phyloP scores from a whole-genome alignment of 768 basidiomycete species.

The Leccinum broughii region DNA sequence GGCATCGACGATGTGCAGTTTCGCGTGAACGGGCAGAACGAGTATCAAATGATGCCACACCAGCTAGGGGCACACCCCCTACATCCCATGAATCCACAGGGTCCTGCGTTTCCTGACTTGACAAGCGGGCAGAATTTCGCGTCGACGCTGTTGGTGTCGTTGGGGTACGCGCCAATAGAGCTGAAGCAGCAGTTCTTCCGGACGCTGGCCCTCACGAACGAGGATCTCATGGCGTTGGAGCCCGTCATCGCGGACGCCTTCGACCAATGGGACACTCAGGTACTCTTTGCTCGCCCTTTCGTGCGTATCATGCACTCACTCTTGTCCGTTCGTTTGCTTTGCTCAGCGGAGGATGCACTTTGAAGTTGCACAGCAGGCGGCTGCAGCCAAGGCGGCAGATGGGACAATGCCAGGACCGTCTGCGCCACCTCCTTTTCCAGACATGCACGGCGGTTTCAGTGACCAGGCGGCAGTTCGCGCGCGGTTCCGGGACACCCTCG shows the following conservation, averaged over 20 bases:
- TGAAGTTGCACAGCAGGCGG: conserved; percentile 34
- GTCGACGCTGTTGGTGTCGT: conserved; percentile 71
- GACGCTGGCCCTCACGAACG: conserved; percentile 71
- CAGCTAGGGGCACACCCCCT: conserved; percentile 29
- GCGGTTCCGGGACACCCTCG: conserved; percentile 62
- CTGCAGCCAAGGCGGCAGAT: conserved; percentile 31
- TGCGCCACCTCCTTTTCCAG: conserved; percentile 29
- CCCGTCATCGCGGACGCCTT: conserved; percentile 82
- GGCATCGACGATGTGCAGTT: conserved; percentile 69
- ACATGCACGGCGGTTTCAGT: conserved; percentile 31
- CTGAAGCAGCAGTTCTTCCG: conserved; percentile 76
- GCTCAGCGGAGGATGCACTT: conserved; percentile 51
- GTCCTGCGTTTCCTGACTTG: conserved; percentile 63
- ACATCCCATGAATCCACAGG: conserved; percentile 42
- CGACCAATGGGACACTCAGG: conserved; percentile 85
- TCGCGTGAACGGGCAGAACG: conserved; percentile 48
- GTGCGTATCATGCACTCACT: conserved; percentile 1
- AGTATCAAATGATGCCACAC: conserved; percentile 40
- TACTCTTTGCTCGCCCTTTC: conserved; percentile 26
- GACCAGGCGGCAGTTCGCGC: conserved; percentile 51
- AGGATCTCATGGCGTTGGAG: conserved; percentile 76
- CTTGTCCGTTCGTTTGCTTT: neutral
- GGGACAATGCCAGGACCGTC: conserved; percentile 32
- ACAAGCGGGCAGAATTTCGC: conserved; percentile 78
- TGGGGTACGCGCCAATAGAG: conserved; percentile 64